Evolutionary conservation across 129 eudicot genomes (phyloP), one percentile per base, ranked within the genome.

Genomic region (Glebionis coronaria): DNA sequence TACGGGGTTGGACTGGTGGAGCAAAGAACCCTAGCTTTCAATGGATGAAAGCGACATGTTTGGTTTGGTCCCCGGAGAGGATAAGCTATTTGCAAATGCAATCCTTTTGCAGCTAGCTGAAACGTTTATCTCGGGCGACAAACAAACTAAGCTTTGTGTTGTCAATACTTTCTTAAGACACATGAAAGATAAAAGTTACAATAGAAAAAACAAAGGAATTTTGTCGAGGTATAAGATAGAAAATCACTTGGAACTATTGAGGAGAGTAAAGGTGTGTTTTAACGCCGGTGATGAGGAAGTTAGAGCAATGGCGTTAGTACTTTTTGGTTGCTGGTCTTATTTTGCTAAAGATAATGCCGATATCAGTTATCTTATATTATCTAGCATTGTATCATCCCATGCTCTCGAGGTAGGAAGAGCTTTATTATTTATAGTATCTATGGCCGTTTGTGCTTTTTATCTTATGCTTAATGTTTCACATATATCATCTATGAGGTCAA

Each of bases 241-340:
- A 50, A 89, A 80, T 62, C 71, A 82, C 64, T 25, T 79, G 72
- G 97, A 94, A 53, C 69, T 84, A 21, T 61, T 94, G 79, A 86
- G 85, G 61, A 87, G 90, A 76, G 78, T 87, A 28, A 89, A 73
- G 85, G 55, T 69, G 66, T 82, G 83, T 55, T 83, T 87, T 70
- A 79, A 82, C 67, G 49, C 72, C 29, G 97, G 89, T 28, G 83
- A 81, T 56, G 88, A 62, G 52, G 93, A 84, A 12, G 88, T 82
- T 44, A 82, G 88, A 79, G 82, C 90, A 44, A 18, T 89, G 80
- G 63, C 85, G 15, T 78, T 94, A 15, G 78, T 65, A 67, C 77
- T 89, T 68, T 82, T 94, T 65, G 99, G 99, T 40, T 87, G 97
- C 75, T 89, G 92, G 92, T 88, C 95, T 47, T 65, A 81, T 50